Base-by-base conservation (phyloP, 495 filamentous ascomycete genomes). In the Viridothelium virens region DNA sequence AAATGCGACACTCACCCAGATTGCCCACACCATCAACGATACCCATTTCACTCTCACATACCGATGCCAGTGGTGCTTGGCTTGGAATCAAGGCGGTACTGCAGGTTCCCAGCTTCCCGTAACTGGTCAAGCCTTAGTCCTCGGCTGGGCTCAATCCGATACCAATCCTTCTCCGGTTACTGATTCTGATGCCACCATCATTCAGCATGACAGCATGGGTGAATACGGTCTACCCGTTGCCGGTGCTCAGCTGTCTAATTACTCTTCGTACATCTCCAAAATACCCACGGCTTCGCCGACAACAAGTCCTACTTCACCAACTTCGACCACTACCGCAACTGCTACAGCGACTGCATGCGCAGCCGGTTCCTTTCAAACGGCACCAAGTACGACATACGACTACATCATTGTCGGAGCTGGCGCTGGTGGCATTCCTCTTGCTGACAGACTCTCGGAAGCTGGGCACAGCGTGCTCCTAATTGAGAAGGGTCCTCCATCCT, bases 391-490 rank as follows among this genome's bases (percentile, higher is more conserved):
- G 56, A 77, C 78, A 2, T 89, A 83, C 66, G 87, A 91, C 73
- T 91, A 90, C 75, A 83, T 89, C 64, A 79, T 89, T 38, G 80
- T 88, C 64, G 87, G 87, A 38, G 83, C 77, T 62, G 87, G 87
- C 63, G 84, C 87, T 31, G 87, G 81, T 56, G 87, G 87, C 46
- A 83, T 89, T 56, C 85, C 86, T 50, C 74, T 86, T 38, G 86
- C 87, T 9, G 86, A 88, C 67, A 84, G 79, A 71, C 79, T 90
- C 31, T 85, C 84, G 50, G 81, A 86, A 70, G 70, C 83, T 41
- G 87, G 87, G 50, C 82, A 87, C 67, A 83, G 76, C 34, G 86
- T 89, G 0, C 74, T 90, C 50, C 80, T 90, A 48, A 82, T 89
- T 64, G 87, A 89, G 77, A 84, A 84, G 70, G 86, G 86, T 31